Conservation (phyloP, 371 early-diverging fungal genomes). For the Mucor indicus region DNA sequence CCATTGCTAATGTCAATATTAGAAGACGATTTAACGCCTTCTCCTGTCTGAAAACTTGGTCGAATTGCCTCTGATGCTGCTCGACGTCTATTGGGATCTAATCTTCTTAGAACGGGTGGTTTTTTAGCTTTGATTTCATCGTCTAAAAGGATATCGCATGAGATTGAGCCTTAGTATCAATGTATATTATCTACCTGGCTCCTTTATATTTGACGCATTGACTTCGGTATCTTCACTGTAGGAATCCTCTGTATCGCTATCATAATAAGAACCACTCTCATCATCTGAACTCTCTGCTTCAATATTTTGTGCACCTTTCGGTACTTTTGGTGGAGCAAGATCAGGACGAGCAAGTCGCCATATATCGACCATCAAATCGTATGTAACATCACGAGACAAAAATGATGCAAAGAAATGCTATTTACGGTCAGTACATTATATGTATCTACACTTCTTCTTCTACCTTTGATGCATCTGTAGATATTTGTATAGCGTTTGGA, state of each 20-base stretch:
- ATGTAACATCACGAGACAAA: slow-evolving; percentile 75
- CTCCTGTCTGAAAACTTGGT: neutral
- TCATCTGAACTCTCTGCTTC: no score
- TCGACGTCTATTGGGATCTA: neutral
- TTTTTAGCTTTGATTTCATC: no score
- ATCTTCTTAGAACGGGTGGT: no score
- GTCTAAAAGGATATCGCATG: no score
- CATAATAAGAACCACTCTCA: no score
- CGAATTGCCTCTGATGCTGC: slow-evolving; percentile 28
- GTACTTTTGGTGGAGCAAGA: no score
- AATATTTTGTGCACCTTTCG: no score
- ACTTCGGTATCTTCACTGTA: slow-evolving; percentile 1
- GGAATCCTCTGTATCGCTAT: no score
- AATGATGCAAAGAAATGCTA: slow-evolving; percentile 83
- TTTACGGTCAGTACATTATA: no score
- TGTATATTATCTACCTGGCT: no score
- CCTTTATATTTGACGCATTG: neutral
- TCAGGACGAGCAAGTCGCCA: slow-evolving; percentile 43
- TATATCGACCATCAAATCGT: slow-evolving; percentile 61
- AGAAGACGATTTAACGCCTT: neutral
- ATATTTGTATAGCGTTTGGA: slow-evolving; percentile 83
- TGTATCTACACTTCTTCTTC: neutral
- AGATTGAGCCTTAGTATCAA: no score
- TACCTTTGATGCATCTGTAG: slow-evolving; percentile 65
- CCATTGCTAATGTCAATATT: no score